Conservation (phyloP, 495 filamentous ascomycete genomes). For the Staphylotrichum longicolle region DNA sequence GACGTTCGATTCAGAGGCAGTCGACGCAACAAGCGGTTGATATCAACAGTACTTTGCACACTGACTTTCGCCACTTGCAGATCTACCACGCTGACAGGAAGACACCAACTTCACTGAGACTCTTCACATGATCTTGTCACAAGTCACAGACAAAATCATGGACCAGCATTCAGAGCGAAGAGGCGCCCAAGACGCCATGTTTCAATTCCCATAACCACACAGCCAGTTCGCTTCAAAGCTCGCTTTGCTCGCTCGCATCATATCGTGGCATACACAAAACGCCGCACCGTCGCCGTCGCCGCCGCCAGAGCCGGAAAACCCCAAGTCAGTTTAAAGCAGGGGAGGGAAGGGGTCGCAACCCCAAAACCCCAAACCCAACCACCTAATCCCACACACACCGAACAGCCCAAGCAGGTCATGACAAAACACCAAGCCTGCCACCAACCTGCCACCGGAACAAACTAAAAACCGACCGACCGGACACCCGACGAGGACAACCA, state of each 20-base stretch:
- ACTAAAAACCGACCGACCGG: constrained; percentile 6
- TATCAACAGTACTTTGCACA: no score
- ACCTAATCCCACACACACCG: constrained; percentile 2
- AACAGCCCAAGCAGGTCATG: constrained; percentile 3
- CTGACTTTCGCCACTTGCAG: no score
- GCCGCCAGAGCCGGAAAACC: background rate
- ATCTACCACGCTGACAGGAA: no score
- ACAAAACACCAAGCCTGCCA: constrained; percentile 6
- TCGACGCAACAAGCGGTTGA: no score
- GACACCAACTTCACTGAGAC: no score
- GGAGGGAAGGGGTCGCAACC: background rate
- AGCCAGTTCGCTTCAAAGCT: no score
- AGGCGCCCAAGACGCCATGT: constrained; percentile 21
- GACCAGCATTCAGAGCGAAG: constrained; percentile 21
- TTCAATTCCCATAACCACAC: constrained; percentile 22
- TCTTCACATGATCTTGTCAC: no score
- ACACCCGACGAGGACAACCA: constrained; percentile 11
- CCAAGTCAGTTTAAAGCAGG: background rate
- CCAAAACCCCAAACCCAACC: background rate
- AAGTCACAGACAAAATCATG: background rate
- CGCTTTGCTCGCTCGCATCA: constrained; percentile 7
- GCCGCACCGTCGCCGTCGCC: constrained; percentile 10
- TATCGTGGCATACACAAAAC: constrained; percentile 30
- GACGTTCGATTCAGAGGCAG: no score
- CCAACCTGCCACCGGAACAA: constrained; percentile 1